phyloP scores from a whole-genome alignment of 768 basidiomycete genomes.

The Trametes punicea region DNA sequence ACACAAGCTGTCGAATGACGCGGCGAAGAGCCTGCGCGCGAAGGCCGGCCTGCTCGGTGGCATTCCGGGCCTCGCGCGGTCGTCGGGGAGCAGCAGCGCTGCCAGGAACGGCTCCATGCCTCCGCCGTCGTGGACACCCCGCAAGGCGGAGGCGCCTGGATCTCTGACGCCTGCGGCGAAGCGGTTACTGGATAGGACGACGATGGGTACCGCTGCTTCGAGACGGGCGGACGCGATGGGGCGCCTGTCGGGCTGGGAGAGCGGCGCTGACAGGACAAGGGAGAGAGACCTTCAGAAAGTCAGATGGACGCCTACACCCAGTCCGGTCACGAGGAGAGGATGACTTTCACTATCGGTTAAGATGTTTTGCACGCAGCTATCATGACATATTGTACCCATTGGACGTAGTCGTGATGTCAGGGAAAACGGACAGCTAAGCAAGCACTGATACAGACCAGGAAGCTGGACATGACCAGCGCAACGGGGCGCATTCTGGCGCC shows the following conservation, averaged over 20 bases:
- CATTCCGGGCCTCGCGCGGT: conserved; percentile 34
- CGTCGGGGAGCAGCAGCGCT: conserved; percentile 35
- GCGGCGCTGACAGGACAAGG: conserved; percentile 35
- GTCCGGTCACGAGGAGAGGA: conserved; percentile 37
- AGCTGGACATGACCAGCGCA: neutral
- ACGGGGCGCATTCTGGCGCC: neutral
- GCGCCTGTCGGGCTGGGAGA: conserved; percentile 54
- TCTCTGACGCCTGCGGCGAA: conserved; percentile 84
- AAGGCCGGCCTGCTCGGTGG: conserved; percentile 67
- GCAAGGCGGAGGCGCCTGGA: conserved; percentile 66
- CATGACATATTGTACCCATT: neutral
- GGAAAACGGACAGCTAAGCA: neutral
- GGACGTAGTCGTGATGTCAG: neutral
- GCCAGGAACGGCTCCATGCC: conserved; percentile 60
- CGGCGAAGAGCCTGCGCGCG: conserved; percentile 73
- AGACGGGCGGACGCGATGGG: conserved; percentile 71
- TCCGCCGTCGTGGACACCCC: conserved; percentile 78
- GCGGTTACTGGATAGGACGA: conserved; percentile 69
- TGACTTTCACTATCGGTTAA: conserved; percentile 7
- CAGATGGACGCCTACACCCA: conserved; percentile 79
- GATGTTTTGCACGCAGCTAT: conserved; percentile 1
- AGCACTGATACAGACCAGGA: conserved; percentile 5
- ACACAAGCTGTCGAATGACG: conserved; percentile 75
- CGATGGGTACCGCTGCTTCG: conserved; percentile 58
- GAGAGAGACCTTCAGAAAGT: conserved; percentile 63